Evolutionary conservation across 345 rosid genomes (phyloP).

Genomic region (Erodium maritimum): DNA sequence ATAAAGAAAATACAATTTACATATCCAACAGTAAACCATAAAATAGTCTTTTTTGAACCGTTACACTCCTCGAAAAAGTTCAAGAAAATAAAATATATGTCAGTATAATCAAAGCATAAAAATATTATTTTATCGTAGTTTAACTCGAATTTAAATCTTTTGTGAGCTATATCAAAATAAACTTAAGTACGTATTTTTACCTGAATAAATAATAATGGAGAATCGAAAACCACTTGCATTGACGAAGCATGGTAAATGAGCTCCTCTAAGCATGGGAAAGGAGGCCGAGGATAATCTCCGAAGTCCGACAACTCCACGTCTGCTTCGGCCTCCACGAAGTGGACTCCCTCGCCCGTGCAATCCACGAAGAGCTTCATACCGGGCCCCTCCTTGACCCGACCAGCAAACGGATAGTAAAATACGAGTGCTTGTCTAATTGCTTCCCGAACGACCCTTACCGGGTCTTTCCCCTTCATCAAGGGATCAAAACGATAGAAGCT

Average conservation of each 20-base stretch:
- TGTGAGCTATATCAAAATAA: too few relatives aligned
- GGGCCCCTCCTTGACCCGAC: not conserved
- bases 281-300: not conserved
- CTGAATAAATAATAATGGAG: not conserved
- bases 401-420: conserved; percentile 2
- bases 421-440: conserved; percentile 1
- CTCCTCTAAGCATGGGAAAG: not conserved
- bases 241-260: not conserved
- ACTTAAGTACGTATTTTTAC: too few relatives aligned
- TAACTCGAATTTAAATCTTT: too few relatives aligned
- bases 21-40: too few relatives aligned
- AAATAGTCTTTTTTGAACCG: too few relatives aligned
- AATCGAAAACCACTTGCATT: not conserved
- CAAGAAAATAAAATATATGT: too few relatives aligned
- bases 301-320: not conserved
- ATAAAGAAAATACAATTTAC: too few relatives aligned
- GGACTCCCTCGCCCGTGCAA: conserved; percentile 2
- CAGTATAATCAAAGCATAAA: too few relatives aligned
- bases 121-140: too few relatives aligned
- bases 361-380: conserved; percentile 1
- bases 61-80: too few relatives aligned
- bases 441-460: not conserved
- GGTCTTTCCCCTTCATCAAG: not conserved
- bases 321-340: conserved; percentile 1
- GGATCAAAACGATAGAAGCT: too few relatives aligned